Base-by-base conservation (phyloP, 805 yeast species). In the Nakazawaea wyomingensis region DNA sequence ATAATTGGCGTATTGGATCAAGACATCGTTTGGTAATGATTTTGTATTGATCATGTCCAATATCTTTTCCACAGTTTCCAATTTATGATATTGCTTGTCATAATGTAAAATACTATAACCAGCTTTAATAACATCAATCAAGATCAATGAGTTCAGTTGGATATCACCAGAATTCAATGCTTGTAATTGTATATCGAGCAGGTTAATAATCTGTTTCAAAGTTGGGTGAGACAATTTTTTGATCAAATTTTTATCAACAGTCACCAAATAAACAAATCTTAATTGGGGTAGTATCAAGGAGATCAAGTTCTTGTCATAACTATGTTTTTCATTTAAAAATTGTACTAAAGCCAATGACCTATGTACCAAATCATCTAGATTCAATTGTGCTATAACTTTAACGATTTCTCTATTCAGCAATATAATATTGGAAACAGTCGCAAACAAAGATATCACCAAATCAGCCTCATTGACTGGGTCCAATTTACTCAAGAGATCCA, bases 401-500 rank as follows among this genome's bases (percentile, higher is more conserved):
- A 13, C 9, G 3, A 36, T 19, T 18, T 28, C 27, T 20, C 39
- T 19, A 11, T 37, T 31, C 16, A 18, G 28, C 16, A 43, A 19
- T 21, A 43, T 8, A 17, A 43, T 37, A 30, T 43, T 43, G 5
- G 46, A 37, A 8, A 43, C 14, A 4, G 42, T 37, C 7, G 46
- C 46, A 19, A 21, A 27, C 13, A 43, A 22, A 3, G 46, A 37
- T 4, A 32, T 20, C 19, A 14, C 39, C 21, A 36, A 16, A 7
- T 27, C 36, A 6, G 38, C 32, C 19, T 27, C 32, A 5, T 20
- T 14, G 20, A 20, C 8, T 11, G 17, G 17, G 28, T 28, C 17
- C 31, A 35, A 34, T 8, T 11, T 19, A 7, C 5, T n/a, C 5
- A 17, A 14, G 10, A 36, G 14, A 16, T 20, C 30, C 9, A 41